phyloP scores from a whole-genome alignment of 192 early-diverging fungal genomes.

The Entomortierella beljakovae region DNA sequence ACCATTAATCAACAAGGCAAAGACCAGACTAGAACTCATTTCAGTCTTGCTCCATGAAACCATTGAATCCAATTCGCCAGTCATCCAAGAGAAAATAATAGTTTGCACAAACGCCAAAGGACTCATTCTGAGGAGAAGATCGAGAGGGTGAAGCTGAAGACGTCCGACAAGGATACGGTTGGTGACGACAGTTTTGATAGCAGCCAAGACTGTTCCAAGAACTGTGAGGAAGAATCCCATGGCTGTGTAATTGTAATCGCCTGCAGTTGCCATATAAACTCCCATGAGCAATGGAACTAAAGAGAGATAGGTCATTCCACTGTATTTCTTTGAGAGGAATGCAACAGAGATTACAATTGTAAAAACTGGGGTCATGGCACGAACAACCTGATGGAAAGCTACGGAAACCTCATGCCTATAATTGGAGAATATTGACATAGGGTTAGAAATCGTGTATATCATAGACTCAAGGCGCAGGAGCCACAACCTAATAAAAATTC shows the following conservation, averaged over 20 bases:
- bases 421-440: not conserved
- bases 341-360: slow-evolving; percentile 76
- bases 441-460: not conserved
- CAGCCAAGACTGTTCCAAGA: slow-evolving; percentile 80
- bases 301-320: slow-evolving; percentile 68
- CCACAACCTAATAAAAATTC: too few relatives aligned
- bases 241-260: slow-evolving; percentile 81
- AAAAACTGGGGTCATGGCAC: slow-evolving; percentile 86
- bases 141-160: slow-evolving; percentile 84
- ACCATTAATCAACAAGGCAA: slow-evolving; percentile 80
- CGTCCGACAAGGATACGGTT: slow-evolving; percentile 84
- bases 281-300: slow-evolving; percentile 78
- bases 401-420: slow-evolving; percentile 54
- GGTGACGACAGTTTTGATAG: slow-evolving; percentile 86
- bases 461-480: too few relatives aligned
- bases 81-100: slow-evolving; percentile 67
- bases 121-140: slow-evolving; percentile 83
- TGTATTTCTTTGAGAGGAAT: slow-evolving; percentile 67
- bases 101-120: slow-evolving; percentile 83
- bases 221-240: slow-evolving; percentile 84
- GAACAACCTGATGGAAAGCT: slow-evolving; percentile 84
- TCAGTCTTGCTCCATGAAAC: slow-evolving; percentile 55
- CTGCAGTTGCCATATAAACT: slow-evolving; percentile 85
- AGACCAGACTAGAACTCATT: slow-evolving; percentile 55
- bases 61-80: slow-evolving; percentile 71